These are phyloP conservation scores for Tetraselmis chui DNA, from an alignment of 139 green algal genomes.

Conservation along the genomic window DNA sequence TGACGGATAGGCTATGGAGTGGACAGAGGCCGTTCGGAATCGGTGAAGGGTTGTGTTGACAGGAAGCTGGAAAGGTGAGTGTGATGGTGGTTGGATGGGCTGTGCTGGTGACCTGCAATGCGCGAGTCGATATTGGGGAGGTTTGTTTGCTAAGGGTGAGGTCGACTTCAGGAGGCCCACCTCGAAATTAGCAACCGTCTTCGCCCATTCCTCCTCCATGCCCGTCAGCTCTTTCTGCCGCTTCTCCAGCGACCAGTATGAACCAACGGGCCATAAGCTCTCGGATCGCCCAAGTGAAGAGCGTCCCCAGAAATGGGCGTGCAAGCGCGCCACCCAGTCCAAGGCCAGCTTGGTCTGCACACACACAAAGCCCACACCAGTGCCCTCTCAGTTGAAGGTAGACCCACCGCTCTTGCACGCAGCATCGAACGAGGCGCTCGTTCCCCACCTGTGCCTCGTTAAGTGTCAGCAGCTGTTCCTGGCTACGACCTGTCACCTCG, in stretches of 20 bases:
- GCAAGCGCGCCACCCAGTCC: neutral
- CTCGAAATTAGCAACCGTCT: neutral
- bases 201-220: neutral
- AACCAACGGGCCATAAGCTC: neutral
- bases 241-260: neutral
- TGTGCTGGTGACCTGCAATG: no score
- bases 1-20: no score
- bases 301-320: neutral
- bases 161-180: no score
- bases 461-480: neutral
- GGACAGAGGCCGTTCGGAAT: no score
- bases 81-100: no score
- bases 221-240: neutral
- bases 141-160: no score
- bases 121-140: no score
- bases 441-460: neutral
- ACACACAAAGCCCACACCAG: neutral
- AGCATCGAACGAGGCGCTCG: no score
- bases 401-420: no score
- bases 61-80: no score
- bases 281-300: neutral
- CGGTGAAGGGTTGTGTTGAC: no score
- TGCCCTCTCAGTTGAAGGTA: neutral
- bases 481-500: neutral
- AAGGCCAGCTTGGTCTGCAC: neutral